Evolutionary conservation across 441 rosid genomes (phyloP), one percentile per base, ranked within the genome.

Genomic region (Melianthus villosus): DNA sequence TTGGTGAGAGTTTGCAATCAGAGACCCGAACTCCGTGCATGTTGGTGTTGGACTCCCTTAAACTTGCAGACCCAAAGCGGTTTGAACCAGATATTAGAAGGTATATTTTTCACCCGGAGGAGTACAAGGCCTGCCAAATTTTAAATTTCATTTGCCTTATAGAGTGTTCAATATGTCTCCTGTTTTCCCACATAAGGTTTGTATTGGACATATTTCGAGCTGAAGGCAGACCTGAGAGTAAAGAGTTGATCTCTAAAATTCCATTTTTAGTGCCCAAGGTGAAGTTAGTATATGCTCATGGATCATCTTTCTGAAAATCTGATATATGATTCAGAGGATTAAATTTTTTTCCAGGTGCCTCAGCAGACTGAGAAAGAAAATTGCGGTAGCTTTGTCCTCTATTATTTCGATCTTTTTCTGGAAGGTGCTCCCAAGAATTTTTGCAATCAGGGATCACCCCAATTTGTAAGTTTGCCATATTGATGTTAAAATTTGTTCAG

Each of bases 311-410:
- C n/a, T n/a, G n/a, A n/a, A n/a, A n/a, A n/a, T n/a, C n/a, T n/a
- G n/a, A 22, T 19, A 18, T 50, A 2, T 38, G 1, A 17, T 16
- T 16, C 26, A 25, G n/a, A 11, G n/a, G 13, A 18, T 16, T 2
- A 4, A 42, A 32, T 10, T n/a, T 13, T 7, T 33, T 40, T 62
- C 18, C 65, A 87, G 97, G 97, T 80, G 41, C 95, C 95, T 14
- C 97, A 80, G 39, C 97, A 87, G 54, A 74, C 71, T 53, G 56
- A 81, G 34, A 75, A 52, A 36, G 74, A 59, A 33, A 86, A 82
- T 46, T 87, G 97, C 54, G 97, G 95, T 18, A 58, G 48, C 40
- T 87, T 63, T 61, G 95, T 83, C 27, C 81, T 87, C 37, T 80
- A 74, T 64, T 87, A 47, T 62, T 68, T 74, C 12, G 69, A 69